Base-by-base conservation (phyloP, 352 stramenopile genomes). In the Achlya hypogyna region DNA sequence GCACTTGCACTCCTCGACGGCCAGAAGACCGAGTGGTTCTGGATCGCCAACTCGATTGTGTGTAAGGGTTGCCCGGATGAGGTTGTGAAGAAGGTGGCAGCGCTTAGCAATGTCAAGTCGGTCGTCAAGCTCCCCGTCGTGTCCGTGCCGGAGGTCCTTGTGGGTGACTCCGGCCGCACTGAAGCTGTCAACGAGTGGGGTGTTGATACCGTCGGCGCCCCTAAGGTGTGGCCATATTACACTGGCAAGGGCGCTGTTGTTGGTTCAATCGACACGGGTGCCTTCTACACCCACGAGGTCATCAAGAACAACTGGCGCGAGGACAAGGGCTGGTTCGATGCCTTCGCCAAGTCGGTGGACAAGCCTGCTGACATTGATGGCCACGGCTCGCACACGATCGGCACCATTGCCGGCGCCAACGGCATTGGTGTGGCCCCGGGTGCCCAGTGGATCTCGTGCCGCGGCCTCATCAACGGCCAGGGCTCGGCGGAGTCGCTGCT, bases 311-410 rank as follows among this genome's bases (percentile, higher is more conserved):
- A 77, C 53, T 86, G 64, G 42, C 42, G 75, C 16, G 69, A 69
- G 1, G 20, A 63, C n/a, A 76, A 81, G 43, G 74, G 76, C 23
- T 86, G 74, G 78, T 86, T 77, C 52, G 76, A 86, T 56, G 68
- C 78, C 0, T 60, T 32, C 8, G 49, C 63, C 23, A 69, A 77
- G 47, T 71, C 65, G 22, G 43, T 69, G 4, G 65, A 68, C 0
- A n/a, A n/a, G n/a, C 78, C 79, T 4, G 83, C 56, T 32, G 79
- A 87, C 38, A 40, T 51, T 9, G 78, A 72, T 35, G 75, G 75
- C n/a, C 79, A 85, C 43, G 78, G 75, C 28, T 82, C 78, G 0
- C 78, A 86, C 68, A 81, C 73, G 8, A 74, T 78, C 65, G 78
- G 72, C 23, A 81, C 76, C 16, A 84, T 87, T 43, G 75, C 65